Percentiles rank a stretch among this genome's conserved stretches.
phyloP scores from a whole-genome alignment of 148 eudicot species.

The Pouteria glomerata region DNA sequence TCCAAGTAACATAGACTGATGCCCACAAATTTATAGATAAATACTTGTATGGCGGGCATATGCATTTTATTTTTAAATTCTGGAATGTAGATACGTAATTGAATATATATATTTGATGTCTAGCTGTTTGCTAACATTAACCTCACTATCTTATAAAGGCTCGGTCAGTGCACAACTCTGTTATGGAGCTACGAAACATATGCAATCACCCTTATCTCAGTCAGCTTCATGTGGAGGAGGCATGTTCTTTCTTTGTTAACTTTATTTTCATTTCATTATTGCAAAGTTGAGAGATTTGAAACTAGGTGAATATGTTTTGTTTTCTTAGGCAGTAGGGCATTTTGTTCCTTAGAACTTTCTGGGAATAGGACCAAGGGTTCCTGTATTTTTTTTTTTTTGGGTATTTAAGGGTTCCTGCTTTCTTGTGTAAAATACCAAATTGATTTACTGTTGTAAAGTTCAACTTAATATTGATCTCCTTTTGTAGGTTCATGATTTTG shows the following conservation, averaged over 20 bases:
- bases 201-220: conserved; percentile 99
- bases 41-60: no score
- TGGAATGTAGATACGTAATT: not conserved
- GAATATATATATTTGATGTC: not conserved
- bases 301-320: conserved; percentile 4
- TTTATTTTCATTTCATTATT: conserved; percentile 8
- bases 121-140: not conserved
- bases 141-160: conserved; percentile 40
- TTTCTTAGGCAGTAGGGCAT: not conserved
- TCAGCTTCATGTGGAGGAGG: conserved; percentile 90
- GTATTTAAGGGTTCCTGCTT: no score
- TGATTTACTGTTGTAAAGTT: not conserved
- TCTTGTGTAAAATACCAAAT: not conserved
- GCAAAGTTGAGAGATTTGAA: not conserved
- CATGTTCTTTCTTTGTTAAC: conserved; percentile 20
- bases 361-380: not conserved
- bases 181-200: conserved; percentile 97
- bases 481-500: conserved; percentile 65
- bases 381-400: no score
- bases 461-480: not conserved
- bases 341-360: not conserved
- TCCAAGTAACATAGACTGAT: no score
- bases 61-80: not conserved
- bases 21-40: not conserved
- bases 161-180: conserved; percentile 92